Percentiles rank a stretch among this genome's conserved stretches.
These are phyloP conservation scores for Vaccinium darrowii DNA, from an alignment of 148 eudicot species.

Conservation along the genomic window DNA sequence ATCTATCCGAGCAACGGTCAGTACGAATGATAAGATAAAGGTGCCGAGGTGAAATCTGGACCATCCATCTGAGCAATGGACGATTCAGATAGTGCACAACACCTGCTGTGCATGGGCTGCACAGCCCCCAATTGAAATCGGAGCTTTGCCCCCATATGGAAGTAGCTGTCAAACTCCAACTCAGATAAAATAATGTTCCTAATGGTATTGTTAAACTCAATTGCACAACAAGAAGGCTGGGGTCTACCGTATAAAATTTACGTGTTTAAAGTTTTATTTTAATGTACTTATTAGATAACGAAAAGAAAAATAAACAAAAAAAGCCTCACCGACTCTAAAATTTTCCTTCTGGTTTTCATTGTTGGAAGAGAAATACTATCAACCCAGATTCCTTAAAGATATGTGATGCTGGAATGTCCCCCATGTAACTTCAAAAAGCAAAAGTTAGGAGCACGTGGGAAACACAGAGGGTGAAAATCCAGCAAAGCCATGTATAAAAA, in stretches of 20 bases:
- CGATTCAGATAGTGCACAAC: too few relatives aligned
- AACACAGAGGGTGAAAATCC: not conserved
- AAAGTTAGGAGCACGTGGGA: not conserved
- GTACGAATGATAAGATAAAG: too few relatives aligned
- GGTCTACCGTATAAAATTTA: not conserved
- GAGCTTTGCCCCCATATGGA: too few relatives aligned
- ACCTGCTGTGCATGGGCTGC: too few relatives aligned
- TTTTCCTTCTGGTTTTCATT: not conserved
- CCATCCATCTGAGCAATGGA: too few relatives aligned
- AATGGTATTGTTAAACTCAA: not conserved
- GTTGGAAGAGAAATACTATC: not conserved
- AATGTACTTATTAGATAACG: not conserved
- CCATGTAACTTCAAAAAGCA: not conserved
- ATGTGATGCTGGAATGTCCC: not conserved
- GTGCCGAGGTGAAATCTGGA: too few relatives aligned
- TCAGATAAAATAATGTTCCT: too few relatives aligned
- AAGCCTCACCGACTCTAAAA: not conserved
- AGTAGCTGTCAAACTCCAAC: too few relatives aligned
- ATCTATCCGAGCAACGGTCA: too few relatives aligned
- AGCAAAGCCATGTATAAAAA: not conserved
- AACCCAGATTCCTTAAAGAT: constrained; percentile 1
- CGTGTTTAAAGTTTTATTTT: too few relatives aligned
- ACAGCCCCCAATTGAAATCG: too few relatives aligned
- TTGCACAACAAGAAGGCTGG: not conserved
- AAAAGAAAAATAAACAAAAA: not conserved